phyloP scores from a whole-genome alignment of 2,329 filamentous ascomycete genomes.

The Diplodia scrobiculata region DNA sequence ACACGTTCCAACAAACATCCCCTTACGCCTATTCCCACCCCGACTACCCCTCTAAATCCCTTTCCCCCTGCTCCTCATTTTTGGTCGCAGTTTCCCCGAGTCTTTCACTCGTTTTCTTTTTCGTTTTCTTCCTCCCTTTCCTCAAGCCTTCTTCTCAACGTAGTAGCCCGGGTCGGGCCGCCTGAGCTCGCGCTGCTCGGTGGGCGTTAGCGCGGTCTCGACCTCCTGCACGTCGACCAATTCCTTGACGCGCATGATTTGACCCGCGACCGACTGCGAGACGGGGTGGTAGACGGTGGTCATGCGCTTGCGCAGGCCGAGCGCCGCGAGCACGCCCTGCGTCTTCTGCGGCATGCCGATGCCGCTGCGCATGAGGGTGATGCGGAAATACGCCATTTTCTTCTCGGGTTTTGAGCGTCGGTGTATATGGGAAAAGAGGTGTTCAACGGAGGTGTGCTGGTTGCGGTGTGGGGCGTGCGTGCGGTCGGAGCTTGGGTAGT shows the following conservation, averaged over 20 bases:
- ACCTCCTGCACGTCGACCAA: conserved; percentile 82
- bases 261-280: conserved; percentile 76
- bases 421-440: neutral
- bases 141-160: conserved; percentile 60
- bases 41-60: neutral
- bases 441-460: neutral
- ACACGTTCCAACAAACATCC: neutral
- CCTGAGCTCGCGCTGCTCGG: conserved; percentile 70
- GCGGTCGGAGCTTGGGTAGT: neutral
- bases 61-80: too few relatives aligned
- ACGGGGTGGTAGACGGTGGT: conserved; percentile 89
- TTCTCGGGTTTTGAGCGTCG: neutral
- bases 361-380: conserved; percentile 84
- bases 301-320: conserved; percentile 82
- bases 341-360: conserved; percentile 81
- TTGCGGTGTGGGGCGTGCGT: conserved; percentile 13
- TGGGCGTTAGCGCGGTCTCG: conserved; percentile 62
- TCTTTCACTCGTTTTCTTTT: too few relatives aligned
- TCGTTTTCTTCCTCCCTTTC: neutral
- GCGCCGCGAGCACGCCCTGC: conserved; percentile 76
- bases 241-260: conserved; percentile 94
- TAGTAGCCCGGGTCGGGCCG: conserved; percentile 80
- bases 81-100: too few relatives aligned
- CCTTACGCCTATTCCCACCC: neutral
- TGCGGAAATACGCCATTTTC: conserved; percentile 79